Base-by-base conservation (phyloP, 306 rosid species). In the Potentilla sterilis region DNA sequence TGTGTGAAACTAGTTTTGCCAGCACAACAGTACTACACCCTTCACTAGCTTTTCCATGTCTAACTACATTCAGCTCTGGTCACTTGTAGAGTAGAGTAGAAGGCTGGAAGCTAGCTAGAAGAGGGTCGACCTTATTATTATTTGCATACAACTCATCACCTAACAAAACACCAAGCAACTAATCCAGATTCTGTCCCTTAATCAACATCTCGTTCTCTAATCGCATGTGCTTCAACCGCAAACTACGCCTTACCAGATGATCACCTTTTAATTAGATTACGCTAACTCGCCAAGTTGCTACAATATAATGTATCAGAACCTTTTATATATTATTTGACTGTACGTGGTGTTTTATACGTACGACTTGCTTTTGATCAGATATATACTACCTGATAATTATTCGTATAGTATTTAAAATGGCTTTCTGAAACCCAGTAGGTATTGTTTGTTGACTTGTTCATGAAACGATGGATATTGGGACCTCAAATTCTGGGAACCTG, bases 171-270 rank as follows among this genome's bases (percentile, higher is more conserved):
- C 70, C 35, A 70, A 67, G 43, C 28, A 28, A 69, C 35, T 67
- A 78, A 79, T 75, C 75, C 40, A 76, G 67, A 75, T 79, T 76
- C 66, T 35, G 77, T 70, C 21, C 16, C 13, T 52, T 19, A 78
- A 62, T 69, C 16, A 72, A n/a, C 3, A 35, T 48, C 70, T 48
- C 54, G 4, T 61, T 6, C 19, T 77, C 51, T 54, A 70, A 67
- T 40, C 47, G 83, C 98, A 93, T 91, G 98, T 93, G 96, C 75
- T 61, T 79, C 6, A 70, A 64, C 83, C 95, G 88, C 76, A 77
- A 93, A 82, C 80, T 70, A 81, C 96, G 96, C 79, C 5, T 62
- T 51, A 78, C 74, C 74, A 69, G 18, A 46, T 46, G 52, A 70
- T 28, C 9, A 80, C 81, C 85, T 69, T 76, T 68, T 37, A 3